These are phyloP conservation scores for Trapa incisa DNA, from an alignment of 345 rosid species.

Conservation along the genomic window DNA sequence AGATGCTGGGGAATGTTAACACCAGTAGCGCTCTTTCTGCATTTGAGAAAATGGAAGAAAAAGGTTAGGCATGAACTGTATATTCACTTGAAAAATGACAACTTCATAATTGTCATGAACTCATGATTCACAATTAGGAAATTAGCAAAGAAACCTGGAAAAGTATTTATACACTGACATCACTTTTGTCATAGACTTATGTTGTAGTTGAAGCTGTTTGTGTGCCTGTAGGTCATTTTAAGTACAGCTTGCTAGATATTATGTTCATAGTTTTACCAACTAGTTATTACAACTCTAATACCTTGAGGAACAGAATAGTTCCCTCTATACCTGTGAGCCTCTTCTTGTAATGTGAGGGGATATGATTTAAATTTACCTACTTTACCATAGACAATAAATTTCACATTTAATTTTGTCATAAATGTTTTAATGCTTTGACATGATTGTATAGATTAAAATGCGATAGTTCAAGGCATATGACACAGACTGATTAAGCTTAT, in stretches of 20 bases:
- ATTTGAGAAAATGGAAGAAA: slow-evolving; percentile 77
- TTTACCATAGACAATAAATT: not conserved
- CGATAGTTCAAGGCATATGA: not conserved
- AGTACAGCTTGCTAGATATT: not conserved
- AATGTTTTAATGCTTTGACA: not conserved
- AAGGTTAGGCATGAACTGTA: slow-evolving; percentile 26
- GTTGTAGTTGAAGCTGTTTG: not conserved
- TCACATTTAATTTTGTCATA: not conserved
- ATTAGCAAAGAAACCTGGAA: not conserved
- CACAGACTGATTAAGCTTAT: not conserved
- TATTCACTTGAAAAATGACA: not conserved
- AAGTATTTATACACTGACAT: not conserved
- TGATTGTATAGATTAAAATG: not conserved
- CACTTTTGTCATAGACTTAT: not conserved
- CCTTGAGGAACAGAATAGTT: not conserved
- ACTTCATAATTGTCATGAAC: not conserved
- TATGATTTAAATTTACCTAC: not conserved
- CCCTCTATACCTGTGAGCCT: not conserved
- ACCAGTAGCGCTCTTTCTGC: slow-evolving; percentile 67
- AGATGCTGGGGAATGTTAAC: slow-evolving; percentile 67
- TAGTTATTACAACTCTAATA: not conserved
- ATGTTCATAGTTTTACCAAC: not conserved
- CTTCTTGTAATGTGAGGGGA: not conserved
- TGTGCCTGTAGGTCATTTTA: not conserved
- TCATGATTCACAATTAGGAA: not conserved